Evolutionary conservation across 768 basidiomycete genomes (phyloP), one percentile per base, ranked within the genome.

Genomic region (Imleria badia): DNA sequence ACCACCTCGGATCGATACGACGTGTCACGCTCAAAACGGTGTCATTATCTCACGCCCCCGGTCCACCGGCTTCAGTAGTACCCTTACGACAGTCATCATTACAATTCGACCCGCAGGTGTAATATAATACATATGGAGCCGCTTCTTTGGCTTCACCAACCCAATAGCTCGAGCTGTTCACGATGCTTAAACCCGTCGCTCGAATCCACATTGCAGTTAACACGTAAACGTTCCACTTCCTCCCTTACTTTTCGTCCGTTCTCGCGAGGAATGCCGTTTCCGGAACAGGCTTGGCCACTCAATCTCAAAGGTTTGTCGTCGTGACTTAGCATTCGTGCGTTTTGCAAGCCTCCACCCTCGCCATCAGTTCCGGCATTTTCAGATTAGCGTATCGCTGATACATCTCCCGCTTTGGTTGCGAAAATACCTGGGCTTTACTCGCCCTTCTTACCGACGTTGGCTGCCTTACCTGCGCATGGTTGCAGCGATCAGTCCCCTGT

Each of bases 1-100:
- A 38, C 20, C 31, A 56, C 15, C 41, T 62, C 66, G 66, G 66
- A 66, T 66, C 66, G 65, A 66, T 68, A 49, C 66, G 63, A 63
- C 14, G 17, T 12, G 6, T 39, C 39, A 6, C 30, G 6, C 58
- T 10, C 1, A 3, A 52, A 20, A 45, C 45, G 47, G 35, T 2
- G 51, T 23, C 0, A 15, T 33, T 19, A 2, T 57, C 54, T n/a
- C 62, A 64, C 45, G 3, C 22, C 30, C n/a, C 15, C 26, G 26
- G 26, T 26, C 26, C 26, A 26, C 26, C 26, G n/a, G n/a, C n/a
- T n/a, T n/a, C n/a, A n/a, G n/a, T n/a, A n/a, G n/a, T n/a, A n/a
- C n/a, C n/a, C n/a, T n/a, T n/a, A n/a, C n/a, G n/a, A n/a, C n/a
- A n/a, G n/a, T n/a, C n/a, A n/a, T n/a, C n/a, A n/a, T n/a, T n/a